A percentile compares a stretch with the other conserved stretches of the same genome.
Conservation (phyloP, 306 rosid genomes). For the Rosa persica region DNA sequence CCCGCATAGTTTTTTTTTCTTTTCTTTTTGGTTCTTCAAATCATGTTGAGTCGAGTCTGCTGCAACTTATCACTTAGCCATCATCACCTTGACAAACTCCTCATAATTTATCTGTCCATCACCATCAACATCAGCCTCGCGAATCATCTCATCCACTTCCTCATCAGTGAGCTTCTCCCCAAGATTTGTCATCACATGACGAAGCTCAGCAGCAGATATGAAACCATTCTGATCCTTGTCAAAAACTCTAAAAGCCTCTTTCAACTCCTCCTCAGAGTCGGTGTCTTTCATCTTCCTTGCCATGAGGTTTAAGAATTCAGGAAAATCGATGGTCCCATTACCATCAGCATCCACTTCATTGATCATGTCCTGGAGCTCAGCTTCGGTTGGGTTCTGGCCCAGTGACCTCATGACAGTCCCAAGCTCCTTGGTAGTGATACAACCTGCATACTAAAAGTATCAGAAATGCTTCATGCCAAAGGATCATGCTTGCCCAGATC, state of each 20-base stretch:
- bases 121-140: not conserved
- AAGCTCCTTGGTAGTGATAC: conserved; percentile 4
- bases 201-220: conserved; percentile 14
- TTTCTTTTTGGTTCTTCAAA: not conserved
- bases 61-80: not conserved
- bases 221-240: conserved; percentile 22
- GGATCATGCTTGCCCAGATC: not conserved
- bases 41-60: not conserved
- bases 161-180: conserved; percentile 1
- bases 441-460: not conserved
- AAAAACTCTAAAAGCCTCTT: conserved; percentile 23
- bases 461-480: not conserved
- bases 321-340: not conserved
- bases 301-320: conserved; percentile 1
- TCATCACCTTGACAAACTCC: not conserved
- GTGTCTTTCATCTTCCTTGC: conserved; percentile 24
- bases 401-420: not conserved
- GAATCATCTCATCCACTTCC: not conserved
- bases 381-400: not conserved
- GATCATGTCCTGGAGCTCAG: not conserved
- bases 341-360: conserved; percentile 2
- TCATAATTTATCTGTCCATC: not conserved
- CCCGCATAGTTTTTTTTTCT: not conserved
- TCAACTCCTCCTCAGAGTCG: conserved; percentile 15
- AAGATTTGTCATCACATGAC: conserved; percentile 13